Evolutionary conservation across 176 grass and related monocot species (phyloP).

Genomic region (Musa troglodytarum): DNA sequence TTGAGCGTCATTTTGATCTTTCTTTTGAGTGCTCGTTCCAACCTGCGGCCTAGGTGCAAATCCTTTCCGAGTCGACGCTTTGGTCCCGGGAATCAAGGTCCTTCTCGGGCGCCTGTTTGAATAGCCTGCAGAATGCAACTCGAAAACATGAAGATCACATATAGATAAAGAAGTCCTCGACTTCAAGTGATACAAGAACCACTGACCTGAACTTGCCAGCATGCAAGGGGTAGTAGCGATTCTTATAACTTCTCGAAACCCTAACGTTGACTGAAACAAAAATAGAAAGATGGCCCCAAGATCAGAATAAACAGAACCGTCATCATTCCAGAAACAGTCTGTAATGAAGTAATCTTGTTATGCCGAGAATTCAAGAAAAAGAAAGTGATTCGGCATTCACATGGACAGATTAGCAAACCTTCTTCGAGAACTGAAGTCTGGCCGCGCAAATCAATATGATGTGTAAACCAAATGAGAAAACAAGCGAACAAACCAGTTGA

Average conservation of each 20-base stretch:
- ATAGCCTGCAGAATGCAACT: slow-evolving; percentile 38
- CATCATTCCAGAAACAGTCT: no score
- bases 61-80: slow-evolving; percentile 33
- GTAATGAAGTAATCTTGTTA: neutral
- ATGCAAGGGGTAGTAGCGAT: slow-evolving; percentile 31
- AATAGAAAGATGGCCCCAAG: neutral
- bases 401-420: neutral
- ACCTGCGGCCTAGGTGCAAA: slow-evolving; percentile 37
- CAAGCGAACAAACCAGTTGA: neutral
- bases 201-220: slow-evolving; percentile 64
- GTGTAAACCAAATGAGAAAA: neutral
- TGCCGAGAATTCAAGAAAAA: neutral
- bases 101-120: slow-evolving; percentile 50
- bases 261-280: slow-evolving; percentile 29
- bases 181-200: slow-evolving; percentile 10
- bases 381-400: neutral
- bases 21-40: slow-evolving; percentile 36
- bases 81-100: slow-evolving; percentile 34
- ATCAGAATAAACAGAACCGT: no score
- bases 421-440: neutral
- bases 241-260: slow-evolving; percentile 39
- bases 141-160: slow-evolving; percentile 23
- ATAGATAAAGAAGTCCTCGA: slow-evolving; percentile 8
- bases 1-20: slow-evolving; percentile 21
- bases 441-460: neutral